These are phyloP conservation scores for Fusarium udum DNA, from an alignment of 2,329 filamentous ascomycete species.

Conservation along the genomic window DNA sequence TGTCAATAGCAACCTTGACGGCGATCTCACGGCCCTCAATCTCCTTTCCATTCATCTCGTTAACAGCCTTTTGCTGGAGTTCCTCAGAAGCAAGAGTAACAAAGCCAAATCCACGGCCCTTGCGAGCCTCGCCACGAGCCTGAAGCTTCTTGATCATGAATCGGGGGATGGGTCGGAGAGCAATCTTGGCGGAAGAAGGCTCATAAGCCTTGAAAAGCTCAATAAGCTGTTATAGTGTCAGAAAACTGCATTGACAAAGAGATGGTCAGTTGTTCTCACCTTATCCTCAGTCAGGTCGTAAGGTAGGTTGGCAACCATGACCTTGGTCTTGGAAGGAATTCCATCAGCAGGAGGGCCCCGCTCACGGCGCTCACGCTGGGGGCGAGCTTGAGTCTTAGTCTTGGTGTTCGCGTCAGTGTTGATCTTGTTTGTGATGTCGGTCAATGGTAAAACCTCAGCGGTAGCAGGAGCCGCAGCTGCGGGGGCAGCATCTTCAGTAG, in stretches of 20 bases:
- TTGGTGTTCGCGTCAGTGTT: slow-evolving; percentile 69
- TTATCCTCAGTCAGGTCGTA: slow-evolving; percentile 98
- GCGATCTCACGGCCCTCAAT: slow-evolving; percentile 99
- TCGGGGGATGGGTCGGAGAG: slow-evolving; percentile 95
- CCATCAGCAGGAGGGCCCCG: slow-evolving; percentile 97
- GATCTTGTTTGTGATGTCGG: slow-evolving; percentile 68
- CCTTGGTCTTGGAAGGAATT: slow-evolving; percentile 98
- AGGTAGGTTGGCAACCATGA: slow-evolving; percentile 99
- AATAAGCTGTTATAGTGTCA: slow-evolving; percentile 75
- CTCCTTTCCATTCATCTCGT: slow-evolving; percentile 99
- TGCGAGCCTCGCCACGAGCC: slow-evolving; percentile 96
- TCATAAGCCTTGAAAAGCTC: slow-evolving; percentile 95
- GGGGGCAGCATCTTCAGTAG: slow-evolving; percentile 57
- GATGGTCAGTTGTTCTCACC: slow-evolving; percentile 64
- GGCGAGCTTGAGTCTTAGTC: slow-evolving; percentile 64
- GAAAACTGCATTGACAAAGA: background rate
- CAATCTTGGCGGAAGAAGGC: slow-evolving; percentile 96
- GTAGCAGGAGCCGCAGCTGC: slow-evolving; percentile 57
- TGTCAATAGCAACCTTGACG: slow-evolving; percentile 99
- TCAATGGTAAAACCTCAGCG: slow-evolving; percentile 66
- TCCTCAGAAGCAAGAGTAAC: slow-evolving; percentile 96
- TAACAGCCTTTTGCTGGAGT: slow-evolving; percentile 94
- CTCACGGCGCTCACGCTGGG: slow-evolving; percentile 73
- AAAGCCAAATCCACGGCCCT: slow-evolving; percentile 98
- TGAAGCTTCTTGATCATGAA: slow-evolving; percentile 99